Percentiles rank a stretch among this genome's conserved stretches.
Evolutionary conservation across 805 yeast species (phyloP).

Genomic region (Kodamaea fukazawae): DNA sequence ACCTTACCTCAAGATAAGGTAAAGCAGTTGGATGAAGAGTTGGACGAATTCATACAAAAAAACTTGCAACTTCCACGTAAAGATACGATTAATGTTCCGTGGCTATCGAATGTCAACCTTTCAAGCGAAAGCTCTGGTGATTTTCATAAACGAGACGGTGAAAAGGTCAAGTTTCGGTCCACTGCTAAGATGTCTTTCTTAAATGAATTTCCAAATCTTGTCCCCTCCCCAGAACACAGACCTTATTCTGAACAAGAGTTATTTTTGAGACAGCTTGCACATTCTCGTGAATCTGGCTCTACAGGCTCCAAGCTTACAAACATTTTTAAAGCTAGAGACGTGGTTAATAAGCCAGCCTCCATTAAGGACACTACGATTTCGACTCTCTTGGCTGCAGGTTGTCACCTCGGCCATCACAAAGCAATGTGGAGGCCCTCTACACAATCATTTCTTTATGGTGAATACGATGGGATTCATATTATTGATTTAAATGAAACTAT

Average conservation of each 20-base stretch:
- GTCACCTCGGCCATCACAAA: slow-evolving; percentile 91
- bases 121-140: too few relatives aligned
- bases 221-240: slow-evolving; percentile 56
- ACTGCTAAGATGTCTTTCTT: slow-evolving; percentile 32
- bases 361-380: slow-evolving; percentile 61
- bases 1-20: slow-evolving; percentile 31
- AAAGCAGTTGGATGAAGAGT: slow-evolving; percentile 38
- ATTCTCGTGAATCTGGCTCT: slow-evolving; percentile 49
- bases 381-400: slow-evolving; percentile 83
- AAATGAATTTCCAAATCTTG: slow-evolving; percentile 56
- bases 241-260: slow-evolving; percentile 79
- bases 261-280: slow-evolving; percentile 67
- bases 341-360: slow-evolving; percentile 56
- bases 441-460: slow-evolving; percentile 85
- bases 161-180: slow-evolving; percentile 22
- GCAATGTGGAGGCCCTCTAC: slow-evolving; percentile 74
- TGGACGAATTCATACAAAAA: slow-evolving; percentile 35
- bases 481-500: slow-evolving; percentile 88
- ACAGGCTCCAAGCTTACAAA: slow-evolving; percentile 65
- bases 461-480: slow-evolving; percentile 84
- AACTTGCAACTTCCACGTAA: slow-evolving; percentile 32
- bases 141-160: slow-evolving; percentile 4
- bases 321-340: slow-evolving; percentile 69
- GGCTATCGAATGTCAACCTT: slow-evolving; percentile 18
- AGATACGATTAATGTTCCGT: slow-evolving; percentile 32